Evolutionary conservation across 176 grass and related monocot genomes (phyloP).

Genomic region (Themeda triandra): DNA sequence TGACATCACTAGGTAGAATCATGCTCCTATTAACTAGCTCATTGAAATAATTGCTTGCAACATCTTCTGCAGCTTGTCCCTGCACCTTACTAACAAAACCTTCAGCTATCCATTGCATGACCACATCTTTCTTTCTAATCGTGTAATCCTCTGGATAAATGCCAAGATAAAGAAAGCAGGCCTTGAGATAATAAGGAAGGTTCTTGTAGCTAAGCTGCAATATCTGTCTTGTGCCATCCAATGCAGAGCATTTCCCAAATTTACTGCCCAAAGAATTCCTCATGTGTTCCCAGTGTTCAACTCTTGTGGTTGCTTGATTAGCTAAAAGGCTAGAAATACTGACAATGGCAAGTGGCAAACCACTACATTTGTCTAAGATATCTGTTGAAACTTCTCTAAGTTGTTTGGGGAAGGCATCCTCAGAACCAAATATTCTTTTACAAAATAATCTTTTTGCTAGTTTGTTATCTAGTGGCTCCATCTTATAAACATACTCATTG

Average conservation of each 20-base stretch:
- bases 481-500: background rate
- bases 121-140: background rate
- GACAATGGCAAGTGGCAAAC: too few relatives aligned
- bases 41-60: background rate
- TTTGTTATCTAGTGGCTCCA: background rate
- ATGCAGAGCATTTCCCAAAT: background rate
- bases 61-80: background rate
- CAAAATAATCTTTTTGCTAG: background rate
- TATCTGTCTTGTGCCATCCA: background rate
- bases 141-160: background rate
- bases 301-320: background rate
- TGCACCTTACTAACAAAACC: background rate
- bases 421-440: background rate
- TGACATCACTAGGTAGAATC: background rate
- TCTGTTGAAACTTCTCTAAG: too few relatives aligned
- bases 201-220: background rate
- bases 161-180: background rate
- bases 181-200: background rate
- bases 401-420: too few relatives aligned
- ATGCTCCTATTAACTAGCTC: slow-evolving; percentile 19
- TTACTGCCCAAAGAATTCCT: background rate
- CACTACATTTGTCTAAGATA: background rate
- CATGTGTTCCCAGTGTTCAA: background rate
- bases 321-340: too few relatives aligned
- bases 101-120: slow-evolving; percentile 10